Evolutionary conservation across 768 basidiomycete species (phyloP).

Genomic region (Serendipita sp.): DNA sequence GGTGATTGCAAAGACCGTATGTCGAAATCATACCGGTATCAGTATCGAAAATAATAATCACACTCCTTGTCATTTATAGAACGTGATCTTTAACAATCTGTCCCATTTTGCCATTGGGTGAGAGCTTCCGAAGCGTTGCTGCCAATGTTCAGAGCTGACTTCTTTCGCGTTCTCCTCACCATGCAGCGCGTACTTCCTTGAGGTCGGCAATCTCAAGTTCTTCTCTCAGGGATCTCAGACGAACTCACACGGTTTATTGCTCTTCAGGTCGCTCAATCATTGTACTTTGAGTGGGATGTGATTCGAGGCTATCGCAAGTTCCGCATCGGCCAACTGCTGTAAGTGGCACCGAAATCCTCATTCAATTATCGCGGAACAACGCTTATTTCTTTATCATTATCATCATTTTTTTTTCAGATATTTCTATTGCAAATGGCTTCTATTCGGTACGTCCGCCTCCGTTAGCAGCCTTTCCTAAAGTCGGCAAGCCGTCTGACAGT

Average conservation of each 20-base stretch:
- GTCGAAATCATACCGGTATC: background rate
- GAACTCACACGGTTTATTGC: background rate
- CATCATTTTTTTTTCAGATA: slow-evolving; percentile 40
- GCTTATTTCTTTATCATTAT: background rate
- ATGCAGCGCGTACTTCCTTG: background rate
- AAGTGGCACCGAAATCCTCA: background rate
- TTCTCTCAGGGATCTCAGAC: background rate
- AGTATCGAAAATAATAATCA: background rate
- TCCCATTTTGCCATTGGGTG: slow-evolving; percentile 3
- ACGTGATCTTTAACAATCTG: background rate
- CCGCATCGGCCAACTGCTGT: slow-evolving; percentile 47
- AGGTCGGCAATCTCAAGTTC: background rate
- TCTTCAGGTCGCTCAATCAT: slow-evolving; percentile 38
- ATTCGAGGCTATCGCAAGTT: slow-evolving; percentile 39
- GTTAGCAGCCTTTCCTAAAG: background rate
- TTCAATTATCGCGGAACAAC: background rate
- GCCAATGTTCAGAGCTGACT: background rate
- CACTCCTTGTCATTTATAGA: background rate
- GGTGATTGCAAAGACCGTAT: background rate
- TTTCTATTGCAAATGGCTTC: slow-evolving; percentile 48
- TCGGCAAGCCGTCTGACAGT: background rate
- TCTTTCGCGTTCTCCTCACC: background rate
- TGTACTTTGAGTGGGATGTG: slow-evolving; percentile 49
- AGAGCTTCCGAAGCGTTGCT: background rate
- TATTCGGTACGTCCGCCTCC: slow-evolving; percentile 20